Base-by-base conservation (phyloP, 352 stramenopile genomes). In the Globisporangium abappressorium region DNA sequence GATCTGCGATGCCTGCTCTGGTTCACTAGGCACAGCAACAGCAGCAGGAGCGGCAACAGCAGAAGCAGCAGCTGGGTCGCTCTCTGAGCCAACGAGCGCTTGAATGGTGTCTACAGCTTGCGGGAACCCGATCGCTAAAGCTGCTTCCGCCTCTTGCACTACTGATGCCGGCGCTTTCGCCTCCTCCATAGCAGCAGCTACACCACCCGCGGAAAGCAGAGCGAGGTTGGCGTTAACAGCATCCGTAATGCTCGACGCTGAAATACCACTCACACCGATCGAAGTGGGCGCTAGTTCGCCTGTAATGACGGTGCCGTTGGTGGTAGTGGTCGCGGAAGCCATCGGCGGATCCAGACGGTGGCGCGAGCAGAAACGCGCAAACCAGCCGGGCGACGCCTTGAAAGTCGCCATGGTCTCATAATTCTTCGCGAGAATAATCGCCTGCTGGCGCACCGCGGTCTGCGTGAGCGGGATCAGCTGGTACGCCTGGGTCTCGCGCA, bases 351-450 rank as follows among this genome's bases (percentile, higher is more conserved):
- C 85, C 26, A 96, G 73, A 57, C 83, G 83, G 62, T 96, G 87
- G 28, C 88, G 84, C 61, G 88, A 93, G 74, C 89, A 96, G 70
- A 95, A 96, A 66, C 89, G 87, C 65, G 87, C 84, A 66, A 95
- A 96, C 89, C 89, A 96, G 30, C 89, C 88, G 0, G 87, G 85
- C 6, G 89, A 94, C 5, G 89, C 89, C 73, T 96, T 94, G 71
- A 96, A 95, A 34, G 81, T 91, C 51, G 73, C 73, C 87, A 96
- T 94, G 38, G 74, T 78, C 30, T 94, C 84, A 70, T 94, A 94
- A 57, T 94, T 94, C 66, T 93, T 93, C 22, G 87, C 82, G 18
- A 96, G 64, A 2, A 93, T 61, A 62, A 96, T 93, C 43, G 89
- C 89, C 57, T 94, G 86, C 67, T 96, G 87, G 22, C 88, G 85